These are phyloP conservation scores for Leishmania tarentolae DNA, from an alignment of 208 protist species.

Conservation along the genomic window DNA sequence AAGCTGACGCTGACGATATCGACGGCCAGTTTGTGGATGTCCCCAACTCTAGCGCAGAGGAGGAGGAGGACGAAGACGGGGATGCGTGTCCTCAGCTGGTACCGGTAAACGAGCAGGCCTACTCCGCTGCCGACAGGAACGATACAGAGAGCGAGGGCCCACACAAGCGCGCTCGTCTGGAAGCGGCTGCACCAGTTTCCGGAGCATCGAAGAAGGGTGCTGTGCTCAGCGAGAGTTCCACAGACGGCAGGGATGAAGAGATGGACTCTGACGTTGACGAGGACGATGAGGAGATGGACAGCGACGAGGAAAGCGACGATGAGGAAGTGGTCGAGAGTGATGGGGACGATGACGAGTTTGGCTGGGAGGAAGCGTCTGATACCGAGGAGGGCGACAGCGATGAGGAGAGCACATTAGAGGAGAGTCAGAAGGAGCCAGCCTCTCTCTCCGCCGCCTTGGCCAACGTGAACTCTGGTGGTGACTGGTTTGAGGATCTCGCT, in stretches of 20 bases:
- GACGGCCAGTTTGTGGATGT: conserved; percentile 80
- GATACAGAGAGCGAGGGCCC: conserved; percentile 2
- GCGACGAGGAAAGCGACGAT: conserved; percentile 16
- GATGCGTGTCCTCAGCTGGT: conserved; percentile 73
- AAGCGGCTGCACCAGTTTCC: background rate
- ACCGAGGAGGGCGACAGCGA: conserved; percentile 31
- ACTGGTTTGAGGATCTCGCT: conserved; percentile 78
- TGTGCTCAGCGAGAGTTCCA: background rate
- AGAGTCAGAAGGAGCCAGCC: conserved; percentile 31
- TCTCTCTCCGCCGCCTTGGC: conserved; percentile 34
- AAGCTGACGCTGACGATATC: conserved; percentile 63
- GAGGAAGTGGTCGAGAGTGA: conserved; percentile 29
- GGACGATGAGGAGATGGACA: conserved; percentile 2
- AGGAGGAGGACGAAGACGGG: conserved; percentile 35
- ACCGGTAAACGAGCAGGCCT: conserved; percentile 28
- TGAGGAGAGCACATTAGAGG: conserved; percentile 28
- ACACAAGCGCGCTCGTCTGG: conserved; percentile 10
- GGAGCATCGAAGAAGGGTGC: background rate
- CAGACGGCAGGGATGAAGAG: background rate
- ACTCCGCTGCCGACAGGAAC: background rate
- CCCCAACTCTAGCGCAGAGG: conserved; percentile 39
- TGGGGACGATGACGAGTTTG: conserved; percentile 20
- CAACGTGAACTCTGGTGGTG: conserved; percentile 17
- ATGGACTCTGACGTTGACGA: conserved; percentile 1
- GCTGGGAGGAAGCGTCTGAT: conserved; percentile 30